These are phyloP conservation scores for Hippophae rhamnoides DNA, from an alignment of 306 rosid species.

Conservation along the genomic window DNA sequence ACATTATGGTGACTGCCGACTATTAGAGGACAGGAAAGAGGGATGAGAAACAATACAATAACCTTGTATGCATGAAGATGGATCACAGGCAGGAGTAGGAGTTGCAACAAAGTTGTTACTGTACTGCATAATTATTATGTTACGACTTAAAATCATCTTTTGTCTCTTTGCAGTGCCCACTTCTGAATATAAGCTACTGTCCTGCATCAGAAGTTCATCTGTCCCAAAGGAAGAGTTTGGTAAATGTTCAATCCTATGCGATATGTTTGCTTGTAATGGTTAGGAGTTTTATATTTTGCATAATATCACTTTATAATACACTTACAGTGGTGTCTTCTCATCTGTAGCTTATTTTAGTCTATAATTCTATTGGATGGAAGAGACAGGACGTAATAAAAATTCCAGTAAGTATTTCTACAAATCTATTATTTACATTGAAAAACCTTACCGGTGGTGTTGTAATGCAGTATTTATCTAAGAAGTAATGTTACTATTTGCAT, in stretches of 20 bases:
- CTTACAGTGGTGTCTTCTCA: slow-evolving; percentile 5
- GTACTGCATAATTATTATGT: not conserved
- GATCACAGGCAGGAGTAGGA: too few species aligned
- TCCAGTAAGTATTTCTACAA: slow-evolving; percentile 33
- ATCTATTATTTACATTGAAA: not conserved
- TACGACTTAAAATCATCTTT: not conserved
- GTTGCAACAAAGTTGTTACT: too few species aligned
- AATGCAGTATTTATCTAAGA: too few species aligned
- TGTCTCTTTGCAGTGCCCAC: slow-evolving; percentile 35
- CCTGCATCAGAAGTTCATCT: slow-evolving; percentile 46
- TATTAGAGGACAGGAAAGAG: too few species aligned
- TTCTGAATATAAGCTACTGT: slow-evolving; percentile 46
- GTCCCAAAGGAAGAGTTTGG: slow-evolving; percentile 43
- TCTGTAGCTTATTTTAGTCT: slow-evolving; percentile 33
- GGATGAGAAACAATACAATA: too few species aligned
- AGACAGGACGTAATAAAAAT: slow-evolving; percentile 36
- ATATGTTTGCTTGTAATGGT: slow-evolving; percentile 1
- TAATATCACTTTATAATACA: too few species aligned
- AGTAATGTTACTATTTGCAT: too few species aligned
- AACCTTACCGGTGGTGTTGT: not conserved
- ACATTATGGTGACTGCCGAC: too few species aligned
- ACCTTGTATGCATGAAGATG: too few species aligned
- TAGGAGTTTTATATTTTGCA: not conserved
- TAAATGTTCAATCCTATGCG: slow-evolving; percentile 10
- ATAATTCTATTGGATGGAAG: slow-evolving; percentile 55